Evolutionary conservation across 176 grass and related monocot genomes (phyloP).

Genomic region (Carex cristatella): DNA sequence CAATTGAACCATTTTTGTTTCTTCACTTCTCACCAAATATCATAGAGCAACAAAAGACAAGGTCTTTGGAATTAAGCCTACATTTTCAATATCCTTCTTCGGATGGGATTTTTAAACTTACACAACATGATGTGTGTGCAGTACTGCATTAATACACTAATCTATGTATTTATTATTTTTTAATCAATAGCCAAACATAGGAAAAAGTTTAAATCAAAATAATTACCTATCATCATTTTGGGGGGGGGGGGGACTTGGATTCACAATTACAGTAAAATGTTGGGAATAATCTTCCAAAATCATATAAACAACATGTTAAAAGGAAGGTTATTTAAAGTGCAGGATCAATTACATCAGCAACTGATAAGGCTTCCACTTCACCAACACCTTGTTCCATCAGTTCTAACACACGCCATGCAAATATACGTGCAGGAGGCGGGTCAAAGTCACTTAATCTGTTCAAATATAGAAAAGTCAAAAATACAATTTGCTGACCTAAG

Average conservation of each 20-base stretch:
- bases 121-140: not conserved
- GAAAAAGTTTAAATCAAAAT: not conserved
- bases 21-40: not conserved
- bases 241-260: not conserved
- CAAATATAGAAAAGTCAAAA: not conserved
- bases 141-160: not conserved
- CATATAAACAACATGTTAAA: not conserved
- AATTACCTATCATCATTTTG: not conserved
- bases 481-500: not conserved
- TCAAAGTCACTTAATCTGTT: slow-evolving; percentile 72
- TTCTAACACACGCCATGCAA: slow-evolving; percentile 80
- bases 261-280: not conserved
- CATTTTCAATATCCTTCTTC: not conserved
- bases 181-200: not conserved
- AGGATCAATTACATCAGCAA: slow-evolving; percentile 65
- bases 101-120: not conserved
- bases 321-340: not conserved
- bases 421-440: slow-evolving; percentile 77
- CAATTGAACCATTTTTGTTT: not conserved
- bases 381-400: slow-evolving; percentile 55
- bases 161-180: not conserved
- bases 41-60: not conserved
- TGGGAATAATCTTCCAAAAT: not conserved
- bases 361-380: slow-evolving; percentile 71
- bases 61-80: not conserved